Evolutionary conservation across 805 yeast genomes (phyloP), one percentile per base, ranked within the genome.

Genomic region (Metschnikowia borealis): DNA sequence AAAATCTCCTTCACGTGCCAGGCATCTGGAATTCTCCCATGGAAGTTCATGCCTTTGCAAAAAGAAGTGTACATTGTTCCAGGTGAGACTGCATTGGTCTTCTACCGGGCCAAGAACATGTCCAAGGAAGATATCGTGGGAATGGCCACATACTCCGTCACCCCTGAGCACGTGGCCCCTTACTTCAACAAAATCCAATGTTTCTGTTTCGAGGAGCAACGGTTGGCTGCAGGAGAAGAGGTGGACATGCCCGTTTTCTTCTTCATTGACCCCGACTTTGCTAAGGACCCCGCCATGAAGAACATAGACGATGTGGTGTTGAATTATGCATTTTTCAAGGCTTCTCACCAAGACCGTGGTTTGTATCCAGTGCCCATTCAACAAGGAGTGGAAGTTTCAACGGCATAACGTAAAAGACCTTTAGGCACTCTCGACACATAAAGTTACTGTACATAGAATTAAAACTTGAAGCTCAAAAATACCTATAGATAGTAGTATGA

Each of bases 191-290:
- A 94, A 69, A 94, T 94, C 62, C 99, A 94, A 68, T 94, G 99
- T 68, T 94, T 94, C 71, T 94, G 99, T 65, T 94, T 94, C 63
- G 99, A 94, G 72, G 99, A 94, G 66, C 99, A 94, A 68, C 81
- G 88, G 67, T 74, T 94, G 56, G 79, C 83, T 49, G 96, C 97
- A 2, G 97, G 97, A 7, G 99, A 94, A 69, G 97, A 94, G 65
- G 96, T 94, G 15, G 99, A 94, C 65, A 94, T 94, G 99, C 99
- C 99, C 0, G 89, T 94, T 7, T 94, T 94, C 71, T 94, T 91
- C 79, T 91, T 91, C 68, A 88, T 91, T 41, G 98, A 91, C 65
- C 98, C 98, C 0, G 98, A 91, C 58, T 92, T 87, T 68, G 94
- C 94, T 41, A 82, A 84, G 52, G 98, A 91, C 64, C 97, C 99